These are phyloP conservation scores for Mycena floridula DNA, from an alignment of 768 basidiomycete species.

Conservation along the genomic window DNA sequence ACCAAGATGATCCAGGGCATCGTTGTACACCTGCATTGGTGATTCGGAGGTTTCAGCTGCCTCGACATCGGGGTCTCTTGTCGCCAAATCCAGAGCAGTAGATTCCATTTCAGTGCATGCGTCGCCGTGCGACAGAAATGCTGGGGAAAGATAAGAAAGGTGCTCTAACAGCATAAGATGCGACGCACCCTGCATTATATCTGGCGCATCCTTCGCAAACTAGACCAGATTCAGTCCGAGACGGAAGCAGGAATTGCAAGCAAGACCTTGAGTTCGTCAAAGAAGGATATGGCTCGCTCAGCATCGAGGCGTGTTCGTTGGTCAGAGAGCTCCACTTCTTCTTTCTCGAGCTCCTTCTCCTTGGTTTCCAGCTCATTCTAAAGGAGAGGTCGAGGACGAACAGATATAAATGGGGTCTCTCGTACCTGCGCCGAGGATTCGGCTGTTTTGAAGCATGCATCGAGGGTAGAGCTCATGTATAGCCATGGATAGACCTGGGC, in stretches of 20 bases:
- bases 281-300: slow-evolving; percentile 36
- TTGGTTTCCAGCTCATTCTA: slow-evolving; percentile 33
- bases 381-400: background rate
- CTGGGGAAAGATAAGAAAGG: too few species aligned
- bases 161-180: too few species aligned
- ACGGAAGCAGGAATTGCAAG: too few species aligned
- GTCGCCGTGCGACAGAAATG: slow-evolving; percentile 41
- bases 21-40: slow-evolving; percentile 33
- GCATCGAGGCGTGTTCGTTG: slow-evolving; percentile 35
- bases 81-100: slow-evolving; percentile 38
- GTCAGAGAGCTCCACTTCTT: slow-evolving; percentile 37
- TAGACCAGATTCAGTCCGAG: too few species aligned
- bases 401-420: too few species aligned
- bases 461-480: slow-evolving; percentile 52
- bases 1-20: slow-evolving; percentile 39
- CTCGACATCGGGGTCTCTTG: slow-evolving; percentile 19
- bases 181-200: slow-evolving; percentile 45
- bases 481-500: slow-evolving; percentile 55
- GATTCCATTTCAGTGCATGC: slow-evolving; percentile 33
- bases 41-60: slow-evolving; percentile 28
- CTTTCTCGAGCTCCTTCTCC: slow-evolving; percentile 24
- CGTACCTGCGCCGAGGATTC: slow-evolving; percentile 30
- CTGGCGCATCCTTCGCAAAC: slow-evolving; percentile 40
- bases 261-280: too few species aligned
- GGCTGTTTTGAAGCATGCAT: slow-evolving; percentile 39